Evolutionary conservation across 768 basidiomycete species (phyloP), one percentile per base, ranked within the genome.

Genomic region (Chalciporus pseudorubinellus): DNA sequence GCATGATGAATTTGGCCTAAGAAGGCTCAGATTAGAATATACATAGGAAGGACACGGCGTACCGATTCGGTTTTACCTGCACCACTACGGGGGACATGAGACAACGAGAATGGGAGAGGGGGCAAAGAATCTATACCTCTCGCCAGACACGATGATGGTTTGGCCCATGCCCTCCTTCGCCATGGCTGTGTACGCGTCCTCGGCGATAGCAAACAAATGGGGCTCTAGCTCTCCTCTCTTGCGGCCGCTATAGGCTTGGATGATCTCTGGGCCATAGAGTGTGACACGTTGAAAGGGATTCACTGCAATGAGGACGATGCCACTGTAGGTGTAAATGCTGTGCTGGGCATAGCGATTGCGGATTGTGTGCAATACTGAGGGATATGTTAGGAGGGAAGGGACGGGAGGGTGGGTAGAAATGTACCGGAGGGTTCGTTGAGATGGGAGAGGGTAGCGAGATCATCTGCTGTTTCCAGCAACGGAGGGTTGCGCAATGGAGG

Each of bases 31-130:
- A 12, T 50, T 46, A 7, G 39, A 44, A 16, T 44, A 51, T 43
- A 20, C 24, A 29, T 26, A 39, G 59, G 18, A 43, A 20, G 22
- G 41, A 41, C 33, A 38, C 4, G 10, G 44, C 84, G 69, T 59
- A 91, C 95, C 46, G 93, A 95, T 73, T 98, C 97, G 0, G 97
- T 99, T 78, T 99, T 99, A 50, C 97, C 97, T 48, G 97, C 97
- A 73, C 97, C 97, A 81, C 94, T 97, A 49, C n/a, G 61, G 38
- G 16, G 56, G 40, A 42, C 31, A 19, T 52, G 53, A 58, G 63
- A 49, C 22, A 39, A 48, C 47, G 18, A 28, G 46, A 47, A 24
- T 18, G 36, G 50, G 18, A n/a, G 26, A 21, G 14, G 2, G 44
- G 40, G 40, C 31, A 40, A 50, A 38, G 14, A 29, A 43, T 70